Evolutionary conservation across 306 rosid genomes (phyloP), one percentile per base, ranked within the genome.

Genomic region (Lablab purpureus): DNA sequence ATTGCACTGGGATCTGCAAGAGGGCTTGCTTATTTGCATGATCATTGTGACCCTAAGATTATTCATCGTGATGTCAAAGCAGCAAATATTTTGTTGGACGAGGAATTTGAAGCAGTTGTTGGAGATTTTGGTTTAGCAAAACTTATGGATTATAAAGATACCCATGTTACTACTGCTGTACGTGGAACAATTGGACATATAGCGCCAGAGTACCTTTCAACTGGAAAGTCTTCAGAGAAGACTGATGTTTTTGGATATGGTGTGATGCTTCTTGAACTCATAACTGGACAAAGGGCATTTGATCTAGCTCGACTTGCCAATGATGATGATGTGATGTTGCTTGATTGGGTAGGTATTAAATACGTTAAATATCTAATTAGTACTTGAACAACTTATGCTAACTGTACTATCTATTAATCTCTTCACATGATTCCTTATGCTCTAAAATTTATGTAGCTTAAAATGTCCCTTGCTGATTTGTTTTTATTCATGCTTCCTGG

Each of bases 1-100:
- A 95, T 93, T 68, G 89, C 99, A 5, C 67, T 95, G 67, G 99
- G 98, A 76, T 18, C 98, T 85, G 97, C 99, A 5, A 87, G 97
- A 87, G 99, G 98, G 32, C 94, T 93, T 68, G 90, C 98, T 67
- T 93, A 95, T 85, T 87, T 95, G 83, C 99, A 95, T 75, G 99
- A 95, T 85, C 97, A 95, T 77, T 95, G 97, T 82, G 92, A 92
- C 85, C 98, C 99, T 11, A 92, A 91, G 88, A 95, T 95, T 74
- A 95, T 95, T 83, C 99, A 92, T 71, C 94, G 96, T 80, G 96
- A 92, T 85, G 98, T 95, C 56, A 95, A 95, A 83, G 98, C 99
- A 55, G 98, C 99, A 40, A 95, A 92, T 45, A 95, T 95, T 81
- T 84, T 95, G 80, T 88, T 95, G 83, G 99, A 95, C 56, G 97